Evolutionary conservation across 805 yeast species (phyloP).

Genomic region (Ogataea nonfermentans): DNA sequence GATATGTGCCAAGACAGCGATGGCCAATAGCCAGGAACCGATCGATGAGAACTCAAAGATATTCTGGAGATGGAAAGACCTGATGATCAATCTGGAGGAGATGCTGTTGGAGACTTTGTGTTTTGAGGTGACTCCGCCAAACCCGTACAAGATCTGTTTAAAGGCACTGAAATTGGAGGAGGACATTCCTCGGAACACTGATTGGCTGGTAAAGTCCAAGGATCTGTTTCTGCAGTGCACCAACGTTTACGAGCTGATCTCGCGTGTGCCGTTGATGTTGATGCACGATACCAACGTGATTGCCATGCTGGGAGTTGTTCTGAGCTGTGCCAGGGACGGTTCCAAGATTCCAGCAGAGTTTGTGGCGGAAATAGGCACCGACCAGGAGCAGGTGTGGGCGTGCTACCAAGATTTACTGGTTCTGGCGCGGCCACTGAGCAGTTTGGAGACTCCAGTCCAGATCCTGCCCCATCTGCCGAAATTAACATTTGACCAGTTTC

Average conservation of each 20-base stretch:
- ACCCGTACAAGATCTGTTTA: constrained; percentile 38
- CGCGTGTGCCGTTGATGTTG: constrained; percentile 31
- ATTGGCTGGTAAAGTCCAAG: constrained; percentile 19
- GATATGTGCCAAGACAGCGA: constrained; percentile 47
- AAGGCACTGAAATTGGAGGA: constrained; percentile 24
- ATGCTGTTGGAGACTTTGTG: constrained; percentile 43
- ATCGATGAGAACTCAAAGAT: constrained; percentile 46
- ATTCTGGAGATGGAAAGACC: constrained; percentile 51
- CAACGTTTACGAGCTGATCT: constrained; percentile 28
- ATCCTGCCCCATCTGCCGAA: constrained; percentile 25
- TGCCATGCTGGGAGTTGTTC: constrained; percentile 25
- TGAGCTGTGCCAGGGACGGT: constrained; percentile 22
- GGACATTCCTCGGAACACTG: constrained; percentile 14
- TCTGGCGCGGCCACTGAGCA: constrained; percentile 18
- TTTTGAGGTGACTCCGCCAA: constrained; percentile 45
- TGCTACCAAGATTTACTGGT: constrained; percentile 26
- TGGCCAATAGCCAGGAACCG: constrained; percentile 37
- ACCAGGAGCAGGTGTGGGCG: constrained; percentile 20
- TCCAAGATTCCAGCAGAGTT: constrained; percentile 18
- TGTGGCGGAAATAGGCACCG: constrained; percentile 17
- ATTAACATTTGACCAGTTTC: constrained; percentile 18
- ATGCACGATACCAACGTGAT: constrained; percentile 25
- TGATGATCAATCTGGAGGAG: constrained; percentile 44
- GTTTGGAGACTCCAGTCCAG: constrained; percentile 26
- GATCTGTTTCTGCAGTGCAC: constrained; percentile 26